phyloP scores from a whole-genome alignment of 73 alveolate genomes.

The Paramecium tetraurelia region DNA sequence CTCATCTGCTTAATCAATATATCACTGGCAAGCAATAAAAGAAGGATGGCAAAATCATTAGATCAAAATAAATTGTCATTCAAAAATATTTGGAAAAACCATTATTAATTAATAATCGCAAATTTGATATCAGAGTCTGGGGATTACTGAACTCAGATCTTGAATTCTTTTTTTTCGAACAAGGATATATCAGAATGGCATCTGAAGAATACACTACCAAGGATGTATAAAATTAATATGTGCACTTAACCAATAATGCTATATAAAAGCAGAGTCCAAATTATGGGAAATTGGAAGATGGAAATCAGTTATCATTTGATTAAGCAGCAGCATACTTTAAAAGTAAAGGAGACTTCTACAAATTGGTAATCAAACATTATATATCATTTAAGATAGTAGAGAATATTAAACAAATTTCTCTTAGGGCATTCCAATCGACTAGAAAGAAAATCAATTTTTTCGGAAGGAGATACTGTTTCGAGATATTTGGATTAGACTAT shows the following conservation, averaged over 20 bases:
- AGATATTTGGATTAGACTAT: conserved; percentile 88
- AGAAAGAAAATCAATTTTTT: conserved; percentile 68
- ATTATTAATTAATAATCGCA: conserved; percentile 73
- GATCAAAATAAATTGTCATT: conserved; percentile 57
- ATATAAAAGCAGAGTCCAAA: conserved; percentile 69
- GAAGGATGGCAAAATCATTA: background rate
- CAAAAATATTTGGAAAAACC: conserved; percentile 85
- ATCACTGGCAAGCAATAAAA: background rate
- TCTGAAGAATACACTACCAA: conserved; percentile 65
- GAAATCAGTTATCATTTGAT: conserved; percentile 79
- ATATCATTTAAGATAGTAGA: conserved; percentile 1
- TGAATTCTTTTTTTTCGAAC: conserved; percentile 71
- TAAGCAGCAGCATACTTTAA: conserved; percentile 66
- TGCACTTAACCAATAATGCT: conserved; percentile 89
- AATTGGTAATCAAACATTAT: background rate
- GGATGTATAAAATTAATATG: conserved; percentile 68
- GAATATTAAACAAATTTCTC: conserved; percentile 51
- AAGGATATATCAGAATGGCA: conserved; percentile 84
- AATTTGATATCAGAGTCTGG: conserved; percentile 89
- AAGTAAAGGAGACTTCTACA: conserved; percentile 9
- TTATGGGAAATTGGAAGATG: conserved; percentile 86
- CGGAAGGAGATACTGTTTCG: conserved; percentile 80
- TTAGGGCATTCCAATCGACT: conserved; percentile 59
- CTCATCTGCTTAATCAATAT: background rate
- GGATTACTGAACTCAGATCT: conserved; percentile 73